Evolutionary conservation across 192 early-diverging fungal genomes (phyloP).

Genomic region (Gamsiella multidivaricata): DNA sequence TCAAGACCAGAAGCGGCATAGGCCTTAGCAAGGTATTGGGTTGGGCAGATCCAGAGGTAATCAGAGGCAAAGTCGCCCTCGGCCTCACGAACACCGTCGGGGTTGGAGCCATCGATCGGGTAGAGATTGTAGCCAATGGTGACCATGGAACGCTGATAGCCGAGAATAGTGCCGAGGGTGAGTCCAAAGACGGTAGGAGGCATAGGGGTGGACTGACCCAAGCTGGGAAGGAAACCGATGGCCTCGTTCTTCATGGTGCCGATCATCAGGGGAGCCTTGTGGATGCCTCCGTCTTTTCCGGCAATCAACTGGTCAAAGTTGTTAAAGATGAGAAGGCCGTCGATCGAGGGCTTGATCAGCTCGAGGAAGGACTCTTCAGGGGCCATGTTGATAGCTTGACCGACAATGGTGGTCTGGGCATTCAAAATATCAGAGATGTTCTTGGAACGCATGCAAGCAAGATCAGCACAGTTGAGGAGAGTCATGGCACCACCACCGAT

Average conservation of each 20-base stretch:
- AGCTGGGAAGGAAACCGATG: conserved; percentile 48
- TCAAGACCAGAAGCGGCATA: conserved; percentile 25
- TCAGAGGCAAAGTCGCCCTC: conserved; percentile 40
- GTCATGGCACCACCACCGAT: conserved; percentile 47
- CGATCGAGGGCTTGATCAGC: conserved; percentile 50
- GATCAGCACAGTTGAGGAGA: conserved; percentile 26
- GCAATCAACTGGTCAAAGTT: conserved; percentile 54
- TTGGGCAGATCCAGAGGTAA: conserved; percentile 50
- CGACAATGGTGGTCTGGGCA: conserved; percentile 39
- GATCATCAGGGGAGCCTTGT: conserved; percentile 45
- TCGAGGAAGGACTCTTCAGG: conserved; percentile 54
- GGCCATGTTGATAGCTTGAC: conserved; percentile 35
- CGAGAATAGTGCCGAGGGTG: conserved; percentile 35
- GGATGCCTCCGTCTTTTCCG: conserved; percentile 43
- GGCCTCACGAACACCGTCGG: conserved; percentile 39
- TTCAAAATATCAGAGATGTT: conserved; percentile 23
- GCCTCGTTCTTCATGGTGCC: conserved; percentile 55
- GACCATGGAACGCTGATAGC: conserved; percentile 47
- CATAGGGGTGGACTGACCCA: conserved; percentile 47
- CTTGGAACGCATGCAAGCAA: conserved; percentile 50
- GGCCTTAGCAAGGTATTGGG: conserved; percentile 48
- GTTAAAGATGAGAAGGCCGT: conserved; percentile 39
- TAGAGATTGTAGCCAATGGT: conserved; percentile 37
- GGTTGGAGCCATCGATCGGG: conserved; percentile 32
- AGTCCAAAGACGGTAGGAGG: conserved; percentile 34